Percentiles rank a stretch among this genome's conserved stretches.
These are phyloP conservation scores for Calonectria ilicicola DNA, from an alignment of 2,329 filamentous ascomycete species.

Conservation along the genomic window DNA sequence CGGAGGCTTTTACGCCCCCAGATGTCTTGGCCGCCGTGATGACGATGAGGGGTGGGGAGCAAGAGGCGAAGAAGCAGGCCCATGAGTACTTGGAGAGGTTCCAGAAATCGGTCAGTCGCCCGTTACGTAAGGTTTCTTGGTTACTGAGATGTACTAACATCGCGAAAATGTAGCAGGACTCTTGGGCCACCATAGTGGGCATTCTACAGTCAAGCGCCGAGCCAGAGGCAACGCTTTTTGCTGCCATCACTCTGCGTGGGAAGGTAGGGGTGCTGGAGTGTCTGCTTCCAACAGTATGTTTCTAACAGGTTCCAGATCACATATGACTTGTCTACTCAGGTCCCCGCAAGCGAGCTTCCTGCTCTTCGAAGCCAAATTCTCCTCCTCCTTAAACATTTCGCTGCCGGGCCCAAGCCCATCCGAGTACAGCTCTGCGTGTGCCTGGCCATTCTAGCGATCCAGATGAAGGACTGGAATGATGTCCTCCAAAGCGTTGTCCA, in stretches of 20 bases:
- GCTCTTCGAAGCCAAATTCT: constrained; percentile 88
- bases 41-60: constrained; percentile 90
- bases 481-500: constrained; percentile 86
- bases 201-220: constrained; percentile 87
- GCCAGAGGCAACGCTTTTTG: constrained; percentile 91
- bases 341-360: constrained; percentile 79
- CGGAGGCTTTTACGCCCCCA: constrained; percentile 80
- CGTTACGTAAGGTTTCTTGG: background rate
- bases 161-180: constrained; percentile 75
- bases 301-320: constrained; percentile 75
- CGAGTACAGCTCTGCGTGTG: constrained; percentile 95
- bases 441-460: constrained; percentile 92
- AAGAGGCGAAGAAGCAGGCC: constrained; percentile 87
- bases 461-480: constrained; percentile 96
- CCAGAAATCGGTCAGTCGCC: constrained; percentile 87
- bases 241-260: constrained; percentile 95
- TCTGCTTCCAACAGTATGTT: background rate
- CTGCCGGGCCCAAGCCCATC: constrained; percentile 84
- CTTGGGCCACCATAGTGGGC: constrained; percentile 89
- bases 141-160: constrained; percentile 25
- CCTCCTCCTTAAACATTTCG: constrained; percentile 82
- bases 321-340: constrained; percentile 89
- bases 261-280: constrained; percentile 72
- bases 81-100: constrained; percentile 94
- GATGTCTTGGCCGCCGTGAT: constrained; percentile 86